Conservation (phyloP, 2,329 filamentous ascomycete species). For the Lecanoromycetidae sp. region DNA sequence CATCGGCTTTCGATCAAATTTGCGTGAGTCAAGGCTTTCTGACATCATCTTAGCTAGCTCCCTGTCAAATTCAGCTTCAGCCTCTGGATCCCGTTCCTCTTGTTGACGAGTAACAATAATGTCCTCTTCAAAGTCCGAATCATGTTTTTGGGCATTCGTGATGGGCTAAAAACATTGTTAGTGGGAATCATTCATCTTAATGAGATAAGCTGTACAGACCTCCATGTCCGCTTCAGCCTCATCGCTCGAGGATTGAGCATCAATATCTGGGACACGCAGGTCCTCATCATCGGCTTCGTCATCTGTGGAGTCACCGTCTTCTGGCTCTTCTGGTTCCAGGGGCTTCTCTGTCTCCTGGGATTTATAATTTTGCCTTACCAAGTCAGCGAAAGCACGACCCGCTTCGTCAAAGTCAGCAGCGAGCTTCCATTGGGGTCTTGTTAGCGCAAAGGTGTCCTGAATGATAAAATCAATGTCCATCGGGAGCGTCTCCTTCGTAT, state of each 20-base stretch:
- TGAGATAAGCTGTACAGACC: conserved; percentile 18
- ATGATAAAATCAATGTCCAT: conserved; percentile 98
- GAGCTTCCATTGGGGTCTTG: conserved; percentile 87
- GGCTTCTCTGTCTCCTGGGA: conserved; percentile 61
- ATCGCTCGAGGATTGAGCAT: conserved; percentile 41
- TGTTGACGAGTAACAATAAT: conserved; percentile 87
- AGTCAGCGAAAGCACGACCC: conserved; percentile 67
- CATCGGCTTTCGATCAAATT: conserved; percentile 85
- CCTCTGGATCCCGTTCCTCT: conserved; percentile 81
- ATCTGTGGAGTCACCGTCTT: conserved; percentile 60
- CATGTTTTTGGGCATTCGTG: conserved; percentile 26
- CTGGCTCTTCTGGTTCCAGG: conserved; percentile 56
- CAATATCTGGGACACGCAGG: conserved; percentile 37
- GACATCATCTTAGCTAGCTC: conserved; percentile 98
- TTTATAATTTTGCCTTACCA: conserved; percentile 84
- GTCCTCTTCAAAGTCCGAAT: conserved; percentile 66
- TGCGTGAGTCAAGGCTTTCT: conserved; percentile 88
- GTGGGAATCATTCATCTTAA: background rate
- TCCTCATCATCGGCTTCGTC: conserved; percentile 58
- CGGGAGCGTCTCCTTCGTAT: conserved; percentile 75
- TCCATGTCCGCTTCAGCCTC: conserved; percentile 34
- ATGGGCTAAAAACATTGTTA: background rate
- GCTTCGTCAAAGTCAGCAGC: conserved; percentile 72
- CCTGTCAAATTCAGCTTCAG: conserved; percentile 92
- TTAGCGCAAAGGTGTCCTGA: conserved; percentile 76